Evolutionary conservation across 805 yeast species (phyloP), one percentile per base, ranked within the genome.

Genomic region (Ogataea haglerorum): DNA sequence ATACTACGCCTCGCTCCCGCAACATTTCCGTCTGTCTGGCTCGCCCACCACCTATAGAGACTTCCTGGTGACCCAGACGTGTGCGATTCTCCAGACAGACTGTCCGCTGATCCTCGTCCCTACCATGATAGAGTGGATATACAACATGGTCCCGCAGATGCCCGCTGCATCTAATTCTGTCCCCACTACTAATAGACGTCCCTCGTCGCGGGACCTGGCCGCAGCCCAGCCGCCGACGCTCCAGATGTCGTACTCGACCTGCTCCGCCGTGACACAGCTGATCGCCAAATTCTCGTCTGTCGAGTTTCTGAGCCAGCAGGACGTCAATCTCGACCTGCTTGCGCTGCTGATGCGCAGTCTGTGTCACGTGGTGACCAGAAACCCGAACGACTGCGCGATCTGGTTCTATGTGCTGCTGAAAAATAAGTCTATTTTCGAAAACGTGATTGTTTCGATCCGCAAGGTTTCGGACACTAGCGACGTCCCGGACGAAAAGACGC

Each of bases 301-400:
- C 26, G 44, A 46, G 2, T 68, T 68, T 40, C 48, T 76, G 23
- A 46, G 58, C 4, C 71, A 61, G n/a, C 61, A 62, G 34, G 53
- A 69, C 9, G 51, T 65, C 40, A 74, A 82, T 49, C 55, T 77
- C 6, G 87, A 82, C 47, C 54, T 75, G 27, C 55, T 84, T 21
- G 81, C 89, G 0, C 57, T 84, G 10, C 29, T 84, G n/a, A 47
- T 82, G 5, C 66, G 85, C 38, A 64, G 84, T 1, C 57, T 82
- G 3, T 68, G 80, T 35, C 75, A 74, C 17, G 69, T 79, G 4
- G 62, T 76, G 3, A 56, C 73, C n/a, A 69, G 78, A 33, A 54
- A 67, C 48, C 80, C 78, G 6, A 60, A 60, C 17, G 76, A 78
- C 22, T 73, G 82, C 2, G 59, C 79, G 41, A 72, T 78, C 57